These are phyloP conservation scores for Aspergillus puulaauensis DNA, from an alignment of 2,329 filamentous ascomycete species.

Conservation along the genomic window DNA sequence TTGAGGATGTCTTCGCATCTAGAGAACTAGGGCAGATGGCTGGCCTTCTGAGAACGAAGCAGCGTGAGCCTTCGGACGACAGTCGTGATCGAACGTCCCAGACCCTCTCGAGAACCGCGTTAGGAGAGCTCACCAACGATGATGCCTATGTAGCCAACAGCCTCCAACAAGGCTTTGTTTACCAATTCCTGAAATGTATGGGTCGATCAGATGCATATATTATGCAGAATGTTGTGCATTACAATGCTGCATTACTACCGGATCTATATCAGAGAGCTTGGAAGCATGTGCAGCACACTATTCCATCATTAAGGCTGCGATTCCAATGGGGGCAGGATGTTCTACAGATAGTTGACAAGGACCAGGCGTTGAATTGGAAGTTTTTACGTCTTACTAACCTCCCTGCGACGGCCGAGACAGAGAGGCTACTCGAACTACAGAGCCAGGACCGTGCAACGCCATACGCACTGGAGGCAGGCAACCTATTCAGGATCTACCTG, in stretches of 20 bases:
- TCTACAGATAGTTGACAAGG: neutral
- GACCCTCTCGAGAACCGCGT: neutral
- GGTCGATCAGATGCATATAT: neutral
- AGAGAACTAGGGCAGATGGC: neutral
- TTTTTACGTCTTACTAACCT: neutral
- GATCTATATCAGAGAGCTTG: neutral
- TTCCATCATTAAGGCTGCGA: neutral
- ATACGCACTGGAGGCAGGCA: neutral
- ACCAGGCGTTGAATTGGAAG: neutral
- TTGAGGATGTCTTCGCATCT: neutral
- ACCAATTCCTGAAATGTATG: neutral
- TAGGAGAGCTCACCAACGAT: neutral
- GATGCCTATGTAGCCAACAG: neutral
- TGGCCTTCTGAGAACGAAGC: neutral
- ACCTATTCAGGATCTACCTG: neutral
- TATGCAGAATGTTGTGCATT: neutral
- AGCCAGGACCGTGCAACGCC: neutral
- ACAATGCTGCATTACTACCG: neutral
- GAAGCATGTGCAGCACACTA: neutral
- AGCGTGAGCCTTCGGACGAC: neutral
- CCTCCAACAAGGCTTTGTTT: neutral
- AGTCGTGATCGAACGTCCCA: neutral
- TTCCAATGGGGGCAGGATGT: neutral
- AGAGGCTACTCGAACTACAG: neutral
- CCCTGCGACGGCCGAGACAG: neutral